phyloP scores from a whole-genome alignment of 176 grass and related monocot species.

The Cenchrus americanus region DNA sequence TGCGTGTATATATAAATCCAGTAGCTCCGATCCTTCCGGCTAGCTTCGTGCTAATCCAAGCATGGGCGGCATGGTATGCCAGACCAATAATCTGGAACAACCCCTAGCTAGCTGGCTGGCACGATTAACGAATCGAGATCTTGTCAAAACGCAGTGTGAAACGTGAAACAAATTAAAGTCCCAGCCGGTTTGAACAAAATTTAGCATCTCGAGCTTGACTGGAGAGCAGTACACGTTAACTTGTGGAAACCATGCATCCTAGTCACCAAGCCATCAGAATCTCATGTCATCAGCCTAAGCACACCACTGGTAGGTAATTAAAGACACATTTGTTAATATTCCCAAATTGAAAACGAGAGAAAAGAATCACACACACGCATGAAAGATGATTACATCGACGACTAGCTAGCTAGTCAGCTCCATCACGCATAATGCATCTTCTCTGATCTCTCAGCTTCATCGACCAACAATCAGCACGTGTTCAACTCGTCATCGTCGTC shows the following conservation, averaged over 20 bases:
- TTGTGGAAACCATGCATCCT: slow-evolving; percentile 30
- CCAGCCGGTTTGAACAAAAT: slow-evolving; percentile 14
- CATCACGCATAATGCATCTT: slow-evolving; percentile 8
- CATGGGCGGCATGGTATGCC: not conserved
- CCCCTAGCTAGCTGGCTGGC: not conserved
- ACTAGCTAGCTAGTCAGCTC: slow-evolving; percentile 21
- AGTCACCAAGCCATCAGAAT: not conserved
- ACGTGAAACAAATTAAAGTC: slow-evolving; percentile 9
- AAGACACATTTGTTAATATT: slow-evolving; percentile 21
- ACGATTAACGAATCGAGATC: not conserved
- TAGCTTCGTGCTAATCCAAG: not conserved
- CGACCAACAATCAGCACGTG: slow-evolving; percentile 33
- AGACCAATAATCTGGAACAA: not conserved
- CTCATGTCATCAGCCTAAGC: not conserved
- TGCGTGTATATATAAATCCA: not conserved
- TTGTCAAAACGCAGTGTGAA: slow-evolving; percentile 49
- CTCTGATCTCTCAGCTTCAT: not conserved
- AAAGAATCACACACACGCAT: not conserved
- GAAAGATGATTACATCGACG: slow-evolving; percentile 14
- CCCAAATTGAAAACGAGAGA: slow-evolving; percentile 1
- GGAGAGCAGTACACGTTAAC: slow-evolving; percentile 20
- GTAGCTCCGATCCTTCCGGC: not conserved
- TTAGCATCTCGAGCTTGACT: slow-evolving; percentile 28
- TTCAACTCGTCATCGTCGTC: slow-evolving; percentile 18
- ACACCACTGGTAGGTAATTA: not conserved